Evolutionary conservation across 23 red algal species (phyloP).

Genomic region (Pyropia haitanensis): DNA sequence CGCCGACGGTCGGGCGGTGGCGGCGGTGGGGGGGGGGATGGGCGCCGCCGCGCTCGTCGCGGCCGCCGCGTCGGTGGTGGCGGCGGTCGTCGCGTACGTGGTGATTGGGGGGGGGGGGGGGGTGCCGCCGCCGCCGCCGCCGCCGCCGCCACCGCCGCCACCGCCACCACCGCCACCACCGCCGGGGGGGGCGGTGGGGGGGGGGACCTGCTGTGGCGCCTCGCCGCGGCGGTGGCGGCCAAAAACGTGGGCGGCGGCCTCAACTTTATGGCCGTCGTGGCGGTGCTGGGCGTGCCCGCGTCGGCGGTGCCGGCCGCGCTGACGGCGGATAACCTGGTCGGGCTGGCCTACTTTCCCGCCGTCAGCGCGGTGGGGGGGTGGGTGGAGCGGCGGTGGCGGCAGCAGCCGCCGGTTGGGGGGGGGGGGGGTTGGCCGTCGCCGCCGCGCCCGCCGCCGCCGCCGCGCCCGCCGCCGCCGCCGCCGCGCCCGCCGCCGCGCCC

Average conservation of each 20-base stretch:
- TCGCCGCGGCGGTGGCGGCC: conserved; percentile 7
- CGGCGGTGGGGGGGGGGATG: background rate
- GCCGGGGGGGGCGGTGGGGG: background rate
- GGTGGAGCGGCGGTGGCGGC: background rate
- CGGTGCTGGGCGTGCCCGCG: background rate
- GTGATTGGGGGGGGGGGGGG: background rate
- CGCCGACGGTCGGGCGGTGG: background rate
- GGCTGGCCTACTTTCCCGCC: conserved; percentile 13
- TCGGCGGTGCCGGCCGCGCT: background rate
- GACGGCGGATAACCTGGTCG: conserved; percentile 7
- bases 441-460: background rate
- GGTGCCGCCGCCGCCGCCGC: background rate
- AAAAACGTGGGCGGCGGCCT: conserved; percentile 23
- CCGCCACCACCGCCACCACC: background rate
- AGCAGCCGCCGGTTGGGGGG: no score
- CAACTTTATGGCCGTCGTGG: conserved; percentile 12
- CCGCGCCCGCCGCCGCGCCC: background rate
- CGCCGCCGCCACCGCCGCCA: background rate
- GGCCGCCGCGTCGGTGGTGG: background rate
- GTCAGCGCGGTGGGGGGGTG: background rate
- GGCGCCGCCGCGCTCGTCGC: background rate
- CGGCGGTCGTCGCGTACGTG: background rate
- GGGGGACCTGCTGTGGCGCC: background rate
- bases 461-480: background rate
- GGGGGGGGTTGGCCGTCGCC: no score